Conservation (phyloP, 306 rosid genomes). For the Corylus heterophylla region DNA sequence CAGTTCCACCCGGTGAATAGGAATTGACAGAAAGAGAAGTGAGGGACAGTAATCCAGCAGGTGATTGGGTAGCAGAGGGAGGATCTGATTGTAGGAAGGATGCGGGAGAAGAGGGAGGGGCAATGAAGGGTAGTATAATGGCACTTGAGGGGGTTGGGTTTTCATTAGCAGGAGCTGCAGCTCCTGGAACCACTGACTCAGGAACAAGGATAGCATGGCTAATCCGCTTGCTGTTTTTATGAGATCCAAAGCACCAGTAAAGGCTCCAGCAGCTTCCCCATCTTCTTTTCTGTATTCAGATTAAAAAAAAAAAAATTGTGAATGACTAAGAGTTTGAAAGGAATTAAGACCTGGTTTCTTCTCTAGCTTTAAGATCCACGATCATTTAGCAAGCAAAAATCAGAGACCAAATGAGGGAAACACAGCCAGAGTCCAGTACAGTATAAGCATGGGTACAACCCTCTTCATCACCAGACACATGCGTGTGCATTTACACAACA, state of each 20-base stretch:
- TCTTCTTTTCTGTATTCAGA: slow-evolving; percentile 74
- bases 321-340: slow-evolving; percentile 17
- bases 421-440: neutral
- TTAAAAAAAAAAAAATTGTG: slow-evolving; percentile 17
- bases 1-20: slow-evolving; percentile 74
- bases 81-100: slow-evolving; percentile 93
- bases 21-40: slow-evolving; percentile 68
- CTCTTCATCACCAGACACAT: neutral
- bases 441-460: neutral
- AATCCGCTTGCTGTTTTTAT: slow-evolving; percentile 76
- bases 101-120: slow-evolving; percentile 97
- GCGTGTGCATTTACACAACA: neutral
- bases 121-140: slow-evolving; percentile 79
- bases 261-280: slow-evolving; percentile 94
- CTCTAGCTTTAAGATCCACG: neutral
- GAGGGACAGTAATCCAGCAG: slow-evolving; percentile 76
- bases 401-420: neutral
- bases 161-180: slow-evolving; percentile 48
- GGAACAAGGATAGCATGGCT: slow-evolving; percentile 95
- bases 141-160: slow-evolving; percentile 58
- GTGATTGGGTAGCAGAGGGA: slow-evolving; percentile 81
- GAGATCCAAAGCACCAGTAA: slow-evolving; percentile 86
- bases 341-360: slow-evolving; percentile 20
- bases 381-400: neutral
- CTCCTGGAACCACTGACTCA: slow-evolving; percentile 60